These are phyloP conservation scores for Mortierella sp. DNA, from an alignment of 371 early-diverging fungal genomes.

Conservation along the genomic window DNA sequence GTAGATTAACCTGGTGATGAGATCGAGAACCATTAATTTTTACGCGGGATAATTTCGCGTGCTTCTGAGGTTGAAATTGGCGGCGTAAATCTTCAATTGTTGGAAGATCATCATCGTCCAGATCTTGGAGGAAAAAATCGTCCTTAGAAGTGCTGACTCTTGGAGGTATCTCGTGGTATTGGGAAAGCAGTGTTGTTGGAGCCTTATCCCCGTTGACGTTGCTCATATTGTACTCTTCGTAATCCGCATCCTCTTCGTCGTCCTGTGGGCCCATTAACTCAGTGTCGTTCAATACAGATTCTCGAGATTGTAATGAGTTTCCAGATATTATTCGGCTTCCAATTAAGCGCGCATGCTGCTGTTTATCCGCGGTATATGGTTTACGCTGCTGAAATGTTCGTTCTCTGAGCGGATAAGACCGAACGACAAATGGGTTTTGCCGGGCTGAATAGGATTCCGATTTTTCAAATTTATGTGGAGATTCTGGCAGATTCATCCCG, in stretches of 20 bases:
- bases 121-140: slow-evolving; percentile 23
- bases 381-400: slow-evolving; percentile 40
- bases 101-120: slow-evolving; percentile 40
- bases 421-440: slow-evolving; percentile 5
- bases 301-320: not conserved
- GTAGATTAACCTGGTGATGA: slow-evolving; percentile 6
- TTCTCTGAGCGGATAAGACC: slow-evolving; percentile 33
- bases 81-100: slow-evolving; percentile 18
- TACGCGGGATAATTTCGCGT: not conserved
- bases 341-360: slow-evolving; percentile 35
- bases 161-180: not conserved
- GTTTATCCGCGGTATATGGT: slow-evolving; percentile 51
- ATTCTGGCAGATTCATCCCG: not conserved
- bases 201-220: not conserved
- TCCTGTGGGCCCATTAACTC: slow-evolving; percentile 16
- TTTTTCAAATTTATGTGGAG: not conserved
- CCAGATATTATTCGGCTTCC: slow-evolving; percentile 8
- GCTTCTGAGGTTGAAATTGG: slow-evolving; percentile 2
- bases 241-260: slow-evolving; percentile 37
- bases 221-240: slow-evolving; percentile 16
- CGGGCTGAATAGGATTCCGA: not conserved
- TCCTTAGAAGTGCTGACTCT: no score
- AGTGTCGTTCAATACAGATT: not conserved
- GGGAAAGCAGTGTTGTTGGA: not conserved
- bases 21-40: not conserved